Evolutionary conservation across 2,329 filamentous ascomycete species (phyloP).

Genomic region (Aureobasidium sp.): DNA sequence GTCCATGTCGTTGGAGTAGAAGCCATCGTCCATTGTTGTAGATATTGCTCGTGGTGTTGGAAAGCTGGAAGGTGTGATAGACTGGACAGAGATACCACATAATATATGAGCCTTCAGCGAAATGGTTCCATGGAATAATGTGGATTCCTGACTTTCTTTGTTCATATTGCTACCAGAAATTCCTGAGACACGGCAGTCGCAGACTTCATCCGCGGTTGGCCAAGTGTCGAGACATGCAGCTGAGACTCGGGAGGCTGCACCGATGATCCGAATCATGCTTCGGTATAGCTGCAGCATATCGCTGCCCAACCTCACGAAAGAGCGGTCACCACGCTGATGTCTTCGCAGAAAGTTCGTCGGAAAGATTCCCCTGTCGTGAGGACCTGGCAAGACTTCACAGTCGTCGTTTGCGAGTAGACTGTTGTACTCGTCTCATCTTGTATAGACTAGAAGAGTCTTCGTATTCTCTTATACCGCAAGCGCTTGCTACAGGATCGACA

Average conservation of each 20-base stretch:
- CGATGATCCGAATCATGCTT: not conserved
- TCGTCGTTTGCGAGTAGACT: not conserved
- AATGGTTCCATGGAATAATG: not conserved
- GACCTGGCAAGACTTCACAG: too few relatives aligned
- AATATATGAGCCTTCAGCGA: not conserved
- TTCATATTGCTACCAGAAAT: not conserved
- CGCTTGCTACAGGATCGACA: too few relatives aligned
- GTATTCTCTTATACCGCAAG: too few relatives aligned
- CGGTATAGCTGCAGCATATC: not conserved
- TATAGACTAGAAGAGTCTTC: too few relatives aligned
- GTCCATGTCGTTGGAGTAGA: not conserved
- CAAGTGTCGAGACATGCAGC: slow-evolving; percentile 7
- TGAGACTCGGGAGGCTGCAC: slow-evolving; percentile 6
- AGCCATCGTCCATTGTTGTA: not conserved
- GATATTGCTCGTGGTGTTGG: not conserved
- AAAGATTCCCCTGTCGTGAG: too few relatives aligned
- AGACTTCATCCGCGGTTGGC: not conserved
- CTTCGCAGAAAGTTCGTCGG: too few relatives aligned
- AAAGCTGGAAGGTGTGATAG: not conserved
- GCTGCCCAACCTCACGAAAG: not conserved
- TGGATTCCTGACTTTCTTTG: not conserved
- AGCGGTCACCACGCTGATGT: not conserved
- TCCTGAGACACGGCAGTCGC: not conserved
- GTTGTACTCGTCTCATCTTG: too few relatives aligned
- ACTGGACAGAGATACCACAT: not conserved